Evolutionary conservation across 176 grass and related monocot species (phyloP).

Genomic region (Rhynchospora pubera): DNA sequence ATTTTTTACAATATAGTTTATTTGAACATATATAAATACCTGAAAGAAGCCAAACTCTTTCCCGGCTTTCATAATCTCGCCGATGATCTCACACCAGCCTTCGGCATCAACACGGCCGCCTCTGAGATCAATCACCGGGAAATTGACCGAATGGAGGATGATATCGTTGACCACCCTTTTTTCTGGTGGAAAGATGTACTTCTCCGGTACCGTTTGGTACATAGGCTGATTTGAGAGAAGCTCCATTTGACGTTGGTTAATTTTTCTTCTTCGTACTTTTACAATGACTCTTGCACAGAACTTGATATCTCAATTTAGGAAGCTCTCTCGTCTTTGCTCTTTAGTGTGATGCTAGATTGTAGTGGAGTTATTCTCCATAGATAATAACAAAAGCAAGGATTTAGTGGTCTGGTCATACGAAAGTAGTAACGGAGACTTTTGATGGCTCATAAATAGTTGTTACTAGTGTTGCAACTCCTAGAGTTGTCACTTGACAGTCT

Average conservation of each 20-base stretch:
- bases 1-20: neutral
- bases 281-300: neutral
- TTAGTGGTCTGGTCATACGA: neutral
- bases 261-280: neutral
- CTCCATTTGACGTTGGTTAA: conserved; percentile 30
- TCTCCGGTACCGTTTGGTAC: conserved; percentile 17
- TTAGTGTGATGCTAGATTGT: neutral
- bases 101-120: neutral
- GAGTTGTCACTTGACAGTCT: too few species aligned
- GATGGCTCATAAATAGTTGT: too few species aligned
- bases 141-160: neutral
- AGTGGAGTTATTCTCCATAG: too few species aligned
- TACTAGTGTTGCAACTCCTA: too few species aligned
- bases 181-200: conserved; percentile 30
- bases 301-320: neutral
- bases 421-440: too few species aligned
- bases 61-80: conserved; percentile 24
- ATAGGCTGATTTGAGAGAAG: conserved; percentile 14
- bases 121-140: conserved; percentile 31
- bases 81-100: neutral
- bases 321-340: neutral
- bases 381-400: neutral
- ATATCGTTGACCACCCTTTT: neutral
- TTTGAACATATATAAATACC: conserved; percentile 11
- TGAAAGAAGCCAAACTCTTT: conserved; percentile 38